phyloP scores from a whole-genome alignment of 2,329 filamentous ascomycete genomes.

The Xylaria sp. region DNA sequence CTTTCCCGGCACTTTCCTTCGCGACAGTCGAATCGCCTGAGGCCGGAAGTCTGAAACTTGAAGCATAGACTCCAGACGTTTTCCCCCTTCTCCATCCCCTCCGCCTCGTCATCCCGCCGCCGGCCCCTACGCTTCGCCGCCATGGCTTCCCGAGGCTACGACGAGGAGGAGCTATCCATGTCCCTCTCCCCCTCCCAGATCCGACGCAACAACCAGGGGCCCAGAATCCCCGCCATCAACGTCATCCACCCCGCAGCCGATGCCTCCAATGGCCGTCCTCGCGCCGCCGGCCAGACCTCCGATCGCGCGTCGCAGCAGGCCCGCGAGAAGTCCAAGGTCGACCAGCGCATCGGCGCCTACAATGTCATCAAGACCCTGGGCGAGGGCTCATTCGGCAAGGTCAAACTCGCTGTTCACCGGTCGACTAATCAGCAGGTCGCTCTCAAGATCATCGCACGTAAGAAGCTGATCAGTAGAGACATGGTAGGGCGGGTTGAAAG shows the following conservation, averaged over 20 bases:
- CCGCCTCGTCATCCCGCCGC: constrained; percentile 26
- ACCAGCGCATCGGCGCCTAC: constrained; percentile 92
- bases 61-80: neutral
- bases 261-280: constrained; percentile 47
- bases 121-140: constrained; percentile 34
- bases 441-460: constrained; percentile 95
- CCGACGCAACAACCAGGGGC: constrained; percentile 61
- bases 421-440: constrained; percentile 95
- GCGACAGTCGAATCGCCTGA: constrained; percentile 5
- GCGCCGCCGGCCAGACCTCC: constrained; percentile 39
- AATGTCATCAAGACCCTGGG: constrained; percentile 89
- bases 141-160: constrained; percentile 70
- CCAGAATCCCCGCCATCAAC: constrained; percentile 52
- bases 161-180: constrained; percentile 86
- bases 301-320: constrained; percentile 49
- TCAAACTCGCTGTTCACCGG: constrained; percentile 94
- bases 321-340: constrained; percentile 68
- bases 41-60: too few species aligned
- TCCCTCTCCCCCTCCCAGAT: constrained; percentile 74
- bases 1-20: constrained; percentile 15
- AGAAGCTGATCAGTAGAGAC: constrained; percentile 95
- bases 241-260: constrained; percentile 48
- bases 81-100: neutral
- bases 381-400: constrained; percentile 98
- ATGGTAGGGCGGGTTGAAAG: constrained; percentile 98